These are phyloP conservation scores for Apostasia shenzhenica DNA, from an alignment of 106 monocot species.

Conservation along the genomic window DNA sequence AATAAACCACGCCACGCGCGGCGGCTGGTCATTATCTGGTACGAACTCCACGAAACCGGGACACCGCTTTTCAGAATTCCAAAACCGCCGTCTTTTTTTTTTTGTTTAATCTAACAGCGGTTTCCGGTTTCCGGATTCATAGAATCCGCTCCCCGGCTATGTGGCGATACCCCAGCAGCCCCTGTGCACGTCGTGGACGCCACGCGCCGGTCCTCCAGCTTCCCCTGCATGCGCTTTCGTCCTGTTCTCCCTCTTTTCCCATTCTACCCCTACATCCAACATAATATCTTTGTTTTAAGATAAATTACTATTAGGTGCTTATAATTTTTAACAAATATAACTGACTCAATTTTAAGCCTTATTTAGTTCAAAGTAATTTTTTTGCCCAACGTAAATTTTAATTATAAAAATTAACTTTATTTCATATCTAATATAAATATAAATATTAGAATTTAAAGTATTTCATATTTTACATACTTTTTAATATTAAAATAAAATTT, in stretches of 20 bases:
- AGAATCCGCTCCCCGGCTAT: conserved; percentile 1
- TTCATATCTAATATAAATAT: too few species aligned
- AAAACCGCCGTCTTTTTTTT: neutral
- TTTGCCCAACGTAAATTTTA: too few species aligned
- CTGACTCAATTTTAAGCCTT: too few species aligned
- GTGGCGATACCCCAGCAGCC: conserved; percentile 4
- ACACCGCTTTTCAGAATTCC: conserved; percentile 4
- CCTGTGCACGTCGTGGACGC: neutral
- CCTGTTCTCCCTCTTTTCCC: neutral
- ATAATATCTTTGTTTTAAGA: too few species aligned
- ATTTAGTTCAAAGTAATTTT: too few species aligned
- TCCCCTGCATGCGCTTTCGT: conserved; percentile 1
- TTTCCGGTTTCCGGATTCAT: neutral
- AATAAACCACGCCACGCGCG: neutral
- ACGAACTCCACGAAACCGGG: conserved; percentile 6
- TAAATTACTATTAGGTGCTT: too few species aligned
- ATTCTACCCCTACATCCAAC: neutral
- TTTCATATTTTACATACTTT: too few species aligned
- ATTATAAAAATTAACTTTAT: too few species aligned
- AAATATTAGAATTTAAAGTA: too few species aligned
- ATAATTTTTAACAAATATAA: too few species aligned
- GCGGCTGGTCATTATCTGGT: neutral
- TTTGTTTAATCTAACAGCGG: neutral
- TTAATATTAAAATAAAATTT: too few species aligned
- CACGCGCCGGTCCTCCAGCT: neutral